phyloP scores from a whole-genome alignment of 257 asterid genomes.

The Solanum microdontum region DNA sequence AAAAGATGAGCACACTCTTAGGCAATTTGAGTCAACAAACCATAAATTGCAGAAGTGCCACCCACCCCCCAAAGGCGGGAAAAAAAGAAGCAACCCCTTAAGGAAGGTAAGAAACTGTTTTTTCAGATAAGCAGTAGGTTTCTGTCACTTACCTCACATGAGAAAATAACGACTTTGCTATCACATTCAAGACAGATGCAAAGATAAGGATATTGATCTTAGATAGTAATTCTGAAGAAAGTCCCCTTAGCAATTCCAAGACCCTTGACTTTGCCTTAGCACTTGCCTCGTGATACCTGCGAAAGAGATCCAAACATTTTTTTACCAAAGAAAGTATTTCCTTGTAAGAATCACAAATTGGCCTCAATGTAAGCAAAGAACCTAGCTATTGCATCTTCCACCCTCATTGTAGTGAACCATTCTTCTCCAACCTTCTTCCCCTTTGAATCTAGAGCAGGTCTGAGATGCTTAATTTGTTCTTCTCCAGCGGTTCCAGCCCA shows the following conservation, averaged over 20 bases:
- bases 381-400: conserved; percentile 75
- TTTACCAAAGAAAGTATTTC: background rate
- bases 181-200: conserved; percentile 86
- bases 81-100: background rate
- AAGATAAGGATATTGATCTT: conserved; percentile 79
- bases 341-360: background rate
- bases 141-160: conserved; percentile 69
- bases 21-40: background rate
- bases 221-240: conserved; percentile 71
- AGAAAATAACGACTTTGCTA: conserved; percentile 80
- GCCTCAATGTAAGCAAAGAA: conserved; percentile 3
- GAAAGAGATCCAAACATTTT: conserved; percentile 1
- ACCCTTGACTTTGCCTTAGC: conserved; percentile 65
- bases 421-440: conserved; percentile 95
- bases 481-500: conserved; percentile 78
- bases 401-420: conserved; percentile 86
- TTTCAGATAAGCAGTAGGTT: background rate
- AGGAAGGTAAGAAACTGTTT: background rate
- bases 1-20: background rate
- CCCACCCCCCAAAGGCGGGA: background rate
- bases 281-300: conserved; percentile 80
- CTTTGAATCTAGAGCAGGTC: conserved; percentile 83
- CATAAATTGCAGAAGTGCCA: background rate
- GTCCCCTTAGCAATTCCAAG: conserved; percentile 62
- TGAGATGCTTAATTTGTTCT: conserved; percentile 75